phyloP scores from a whole-genome alignment of 2,329 filamentous ascomycete genomes.

The Aspergillus carbonarius region DNA sequence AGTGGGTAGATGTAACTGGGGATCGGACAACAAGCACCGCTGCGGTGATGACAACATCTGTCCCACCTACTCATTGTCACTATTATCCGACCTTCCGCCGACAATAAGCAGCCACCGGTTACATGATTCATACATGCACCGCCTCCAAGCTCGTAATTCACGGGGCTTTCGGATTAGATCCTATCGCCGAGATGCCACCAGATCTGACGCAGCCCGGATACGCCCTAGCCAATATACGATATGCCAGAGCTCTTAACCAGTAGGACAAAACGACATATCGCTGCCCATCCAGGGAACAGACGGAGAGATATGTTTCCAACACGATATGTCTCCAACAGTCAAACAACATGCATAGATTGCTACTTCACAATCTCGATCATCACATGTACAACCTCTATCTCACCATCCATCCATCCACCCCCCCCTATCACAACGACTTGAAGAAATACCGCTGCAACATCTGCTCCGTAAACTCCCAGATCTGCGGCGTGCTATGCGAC shows the following conservation, averaged over 20 bases:
- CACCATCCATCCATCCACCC: neutral
- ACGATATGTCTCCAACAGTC: too few relatives aligned
- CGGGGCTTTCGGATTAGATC: neutral
- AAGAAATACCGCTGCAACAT: neutral
- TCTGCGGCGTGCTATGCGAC: neutral
- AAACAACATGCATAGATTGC: neutral
- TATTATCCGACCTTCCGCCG: too few relatives aligned
- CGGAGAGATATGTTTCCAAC: too few relatives aligned
- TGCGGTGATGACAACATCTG: neutral
- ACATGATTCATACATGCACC: neutral
- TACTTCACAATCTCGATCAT: neutral
- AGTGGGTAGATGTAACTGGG: neutral
- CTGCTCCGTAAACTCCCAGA: constrained; percentile 1
- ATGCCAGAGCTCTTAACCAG: too few relatives aligned
- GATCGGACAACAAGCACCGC: neutral
- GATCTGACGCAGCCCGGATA: neutral
- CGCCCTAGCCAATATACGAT: too few relatives aligned
- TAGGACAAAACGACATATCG: too few relatives aligned
- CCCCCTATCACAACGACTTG: neutral
- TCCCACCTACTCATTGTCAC: neutral
- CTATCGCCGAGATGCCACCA: neutral
- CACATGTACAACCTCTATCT: neutral
- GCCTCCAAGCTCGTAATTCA: neutral
- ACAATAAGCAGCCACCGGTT: too few relatives aligned
- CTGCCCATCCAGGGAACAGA: too few relatives aligned